Base-by-base conservation (phyloP, 2,329 filamentous ascomycete species). In the Diplodia seriata region DNA sequence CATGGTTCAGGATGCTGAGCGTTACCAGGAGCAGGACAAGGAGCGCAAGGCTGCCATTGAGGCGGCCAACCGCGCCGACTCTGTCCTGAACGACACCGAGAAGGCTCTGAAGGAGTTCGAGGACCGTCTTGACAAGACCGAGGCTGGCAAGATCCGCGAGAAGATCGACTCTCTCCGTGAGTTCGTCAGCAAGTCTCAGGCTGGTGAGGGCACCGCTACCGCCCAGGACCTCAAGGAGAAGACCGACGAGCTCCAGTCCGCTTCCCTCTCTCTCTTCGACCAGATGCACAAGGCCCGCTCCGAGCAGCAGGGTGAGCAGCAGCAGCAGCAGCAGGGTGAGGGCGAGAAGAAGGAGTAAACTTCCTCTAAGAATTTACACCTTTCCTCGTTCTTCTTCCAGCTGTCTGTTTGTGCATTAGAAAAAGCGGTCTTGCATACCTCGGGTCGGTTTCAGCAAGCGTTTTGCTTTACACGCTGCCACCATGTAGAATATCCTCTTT, bases 1-100 rank as follows among this genome's bases (percentile, higher is more conserved):
- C 84, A 98, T 99, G 95, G 94, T 99, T 78, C 87, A 94, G 80
- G 95, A 98, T 80, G 96, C 95, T 66, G 94, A 98, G 90, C 94
- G 93, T 84, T 98, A 96, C 80, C 93, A 92, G 69, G 94, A 95
- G 84, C 81, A 89, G 73, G 94, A 98, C 81, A 97, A 97, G 90
- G 93, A 96, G 85, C 94, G 94, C 85, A 98, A 97, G 90, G 83
- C 87, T 73, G 87, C 93, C 74, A 99, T 98, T 73, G 95, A 99
- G 87, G 87, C 93, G 76, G 93, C 94, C 86, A 99, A 99, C 90
- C 92, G 93, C 74, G 94, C 95, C 72, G 95, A 99, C 85, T 93
- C 90, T 78, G 93, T 97, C 71, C 83, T 97, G 76, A 97, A 96
- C 85, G 95, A 98, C 80, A 98, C 95, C 68, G 94, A 98, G 88